Evolutionary conservation across 2,329 filamentous ascomycete genomes (phyloP).

Genomic region (Alternaria ventricosa): DNA sequence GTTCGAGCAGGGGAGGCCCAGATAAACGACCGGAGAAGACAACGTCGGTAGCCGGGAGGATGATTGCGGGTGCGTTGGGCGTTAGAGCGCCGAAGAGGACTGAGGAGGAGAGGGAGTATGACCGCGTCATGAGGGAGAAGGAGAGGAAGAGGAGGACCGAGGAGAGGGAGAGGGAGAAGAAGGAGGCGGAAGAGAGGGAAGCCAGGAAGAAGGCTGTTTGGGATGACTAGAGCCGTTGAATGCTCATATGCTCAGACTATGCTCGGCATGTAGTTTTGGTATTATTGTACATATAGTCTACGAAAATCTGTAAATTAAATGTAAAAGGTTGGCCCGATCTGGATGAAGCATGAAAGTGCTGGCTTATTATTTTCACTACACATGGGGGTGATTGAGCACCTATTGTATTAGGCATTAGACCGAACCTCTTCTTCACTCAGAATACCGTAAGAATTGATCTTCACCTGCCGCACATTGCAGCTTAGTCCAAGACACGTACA

Average conservation of each 20-base stretch:
- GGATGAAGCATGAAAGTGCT: background rate
- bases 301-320: slow-evolving; percentile 1
- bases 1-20: slow-evolving; percentile 31
- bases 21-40: slow-evolving; percentile 80
- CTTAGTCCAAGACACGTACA: background rate
- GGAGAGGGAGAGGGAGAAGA: slow-evolving; percentile 71
- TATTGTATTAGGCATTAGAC: background rate
- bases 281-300: slow-evolving; percentile 1
- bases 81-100: slow-evolving; percentile 81
- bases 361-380: background rate
- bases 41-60: slow-evolving; percentile 83
- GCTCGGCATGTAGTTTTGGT: background rate
- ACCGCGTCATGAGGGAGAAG: slow-evolving; percentile 80
- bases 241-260: background rate
- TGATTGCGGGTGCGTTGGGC: slow-evolving; percentile 90
- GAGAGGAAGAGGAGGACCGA: slow-evolving; percentile 78
- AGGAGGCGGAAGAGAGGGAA: slow-evolving; percentile 69
- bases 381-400: background rate
- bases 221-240: slow-evolving; percentile 64
- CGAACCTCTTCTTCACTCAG: background rate
- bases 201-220: slow-evolving; percentile 84
- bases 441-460: background rate
- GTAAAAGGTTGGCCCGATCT: background rate
- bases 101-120: slow-evolving; percentile 87
- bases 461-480: background rate